Base-by-base conservation (phyloP, 208 protist genomes). In the Acanthamoeba pearcei region DNA sequence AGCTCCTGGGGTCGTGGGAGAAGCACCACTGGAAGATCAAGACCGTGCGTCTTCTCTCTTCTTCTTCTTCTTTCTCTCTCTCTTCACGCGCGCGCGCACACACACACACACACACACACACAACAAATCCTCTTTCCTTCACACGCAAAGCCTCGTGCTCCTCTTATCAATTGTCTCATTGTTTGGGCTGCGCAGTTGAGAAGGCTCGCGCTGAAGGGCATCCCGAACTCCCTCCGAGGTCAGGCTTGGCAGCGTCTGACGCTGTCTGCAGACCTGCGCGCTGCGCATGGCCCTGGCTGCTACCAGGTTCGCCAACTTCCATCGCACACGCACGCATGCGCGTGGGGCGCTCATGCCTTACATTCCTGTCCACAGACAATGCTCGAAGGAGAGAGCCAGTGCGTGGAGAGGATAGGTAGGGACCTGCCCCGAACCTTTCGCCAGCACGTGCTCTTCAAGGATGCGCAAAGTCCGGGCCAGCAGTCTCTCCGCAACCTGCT, bases 11-110 rank as follows among this genome's bases (percentile, higher is more conserved):
- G 13, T 13, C 15, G 1, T 80, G 72, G 72, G 72, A 80, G 38
- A 42, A 27, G 72, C 72, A 80, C 17, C 38, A 80, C 19, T 80
- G 72, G 72, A 80, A 80, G 38, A 27, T 8, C 38, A 80, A 80
- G 72, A 80, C 72, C 1, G 72, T 80, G n/a, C 29, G 70, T 1
- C 46, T 9, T 10, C 64, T 17, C 3, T 19, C 9, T 9, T n/a
- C 35, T 3, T 76, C 68, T n/a, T 76, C 5, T n/a, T 42, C 38
- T 42, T 2, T 42, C 38, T 42, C 38, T 42, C 38, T 42, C 38
- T 42, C 38, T 6, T 42, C 38, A 38, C 38, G n/a, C n/a, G n/a
- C n/a, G n/a, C 27, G 17, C 15, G 53, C 53, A 57, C 53, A 5
- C 3, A 5, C 15, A 17, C 51, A 57, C 53, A 57, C 53, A 19